phyloP scores from a whole-genome alignment of 768 basidiomycete species.

The Saitozyma podzolica region DNA sequence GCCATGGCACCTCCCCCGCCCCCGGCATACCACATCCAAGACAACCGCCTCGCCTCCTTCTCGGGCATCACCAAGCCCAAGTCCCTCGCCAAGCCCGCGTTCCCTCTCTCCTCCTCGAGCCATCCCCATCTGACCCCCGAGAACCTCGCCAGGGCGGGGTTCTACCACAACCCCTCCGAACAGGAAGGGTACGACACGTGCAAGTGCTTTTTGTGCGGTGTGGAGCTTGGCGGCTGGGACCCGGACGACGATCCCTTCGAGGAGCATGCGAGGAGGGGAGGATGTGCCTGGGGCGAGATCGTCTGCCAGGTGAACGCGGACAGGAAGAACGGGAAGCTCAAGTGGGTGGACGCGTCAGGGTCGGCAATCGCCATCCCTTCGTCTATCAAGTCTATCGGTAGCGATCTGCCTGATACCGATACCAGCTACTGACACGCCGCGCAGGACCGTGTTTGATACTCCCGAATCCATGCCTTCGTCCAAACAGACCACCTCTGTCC shows the following conservation, averaged over 20 bases:
- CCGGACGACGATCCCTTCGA: conserved; percentile 78
- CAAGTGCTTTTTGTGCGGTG: conserved; percentile 78
- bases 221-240: conserved; percentile 82
- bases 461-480: conserved; percentile 39
- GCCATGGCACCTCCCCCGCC: no score
- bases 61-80: conserved; percentile 53
- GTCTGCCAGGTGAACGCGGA: conserved; percentile 65
- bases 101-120: conserved; percentile 71
- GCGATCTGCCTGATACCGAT: neutral
- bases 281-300: conserved; percentile 80
- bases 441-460: conserved; percentile 13
- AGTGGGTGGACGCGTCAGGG: conserved; percentile 14
- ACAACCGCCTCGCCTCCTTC: neutral
- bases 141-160: conserved; percentile 82
- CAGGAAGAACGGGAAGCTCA: conserved; percentile 27
- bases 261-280: conserved; percentile 74
- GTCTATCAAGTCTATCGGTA: no score
- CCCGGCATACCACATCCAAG: neutral
- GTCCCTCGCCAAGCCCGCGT: conserved; percentile 56
- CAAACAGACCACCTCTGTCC: conserved; percentile 14
- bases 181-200: conserved; percentile 67
- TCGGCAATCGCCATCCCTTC: neutral
- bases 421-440: neutral
- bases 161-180: conserved; percentile 68
- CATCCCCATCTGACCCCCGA: conserved; percentile 65